These are phyloP conservation scores for Cladobotryum protrusum DNA, from an alignment of 2,329 filamentous ascomycete genomes.

Conservation along the genomic window DNA sequence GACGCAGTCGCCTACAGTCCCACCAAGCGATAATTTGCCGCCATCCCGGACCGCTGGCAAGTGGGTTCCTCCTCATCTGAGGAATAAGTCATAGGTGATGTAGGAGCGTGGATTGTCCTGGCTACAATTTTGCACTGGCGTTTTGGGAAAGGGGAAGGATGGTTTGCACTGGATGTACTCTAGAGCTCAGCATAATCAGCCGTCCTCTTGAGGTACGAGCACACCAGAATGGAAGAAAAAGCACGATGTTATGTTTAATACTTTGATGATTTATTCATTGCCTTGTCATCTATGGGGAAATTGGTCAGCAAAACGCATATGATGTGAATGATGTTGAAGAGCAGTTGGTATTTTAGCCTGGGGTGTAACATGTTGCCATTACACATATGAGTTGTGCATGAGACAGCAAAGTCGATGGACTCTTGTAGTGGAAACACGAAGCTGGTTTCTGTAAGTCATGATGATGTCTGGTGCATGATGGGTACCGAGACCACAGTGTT, in stretches of 20 bases:
- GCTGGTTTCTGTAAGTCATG: no score
- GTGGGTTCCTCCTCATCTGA: slow-evolving; percentile 49
- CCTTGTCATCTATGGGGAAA: no score
- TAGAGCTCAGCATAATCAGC: slow-evolving; percentile 31
- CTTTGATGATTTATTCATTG: neutral
- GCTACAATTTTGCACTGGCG: slow-evolving; percentile 29
- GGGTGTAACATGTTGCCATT: no score
- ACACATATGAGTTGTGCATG: no score
- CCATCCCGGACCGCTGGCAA: slow-evolving; percentile 50
- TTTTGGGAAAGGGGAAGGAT: slow-evolving; percentile 26
- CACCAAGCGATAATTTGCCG: slow-evolving; percentile 44
- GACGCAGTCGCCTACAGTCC: slow-evolving; percentile 35
- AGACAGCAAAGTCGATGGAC: no score
- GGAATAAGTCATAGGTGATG: slow-evolving; percentile 25
- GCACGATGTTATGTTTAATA: slow-evolving; percentile 3
- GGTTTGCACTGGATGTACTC: slow-evolving; percentile 32
- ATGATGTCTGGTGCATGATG: no score
- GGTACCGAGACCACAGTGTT: no score
- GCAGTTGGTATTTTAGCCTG: no score
- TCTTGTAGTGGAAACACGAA: no score
- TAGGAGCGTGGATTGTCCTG: slow-evolving; percentile 9
- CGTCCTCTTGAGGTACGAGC: slow-evolving; percentile 24
- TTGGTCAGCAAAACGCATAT: no score
- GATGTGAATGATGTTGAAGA: no score
- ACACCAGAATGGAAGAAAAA: slow-evolving; percentile 23